phyloP scores from a whole-genome alignment of 2,329 filamentous ascomycete species.

The Fusarium sp. region DNA sequence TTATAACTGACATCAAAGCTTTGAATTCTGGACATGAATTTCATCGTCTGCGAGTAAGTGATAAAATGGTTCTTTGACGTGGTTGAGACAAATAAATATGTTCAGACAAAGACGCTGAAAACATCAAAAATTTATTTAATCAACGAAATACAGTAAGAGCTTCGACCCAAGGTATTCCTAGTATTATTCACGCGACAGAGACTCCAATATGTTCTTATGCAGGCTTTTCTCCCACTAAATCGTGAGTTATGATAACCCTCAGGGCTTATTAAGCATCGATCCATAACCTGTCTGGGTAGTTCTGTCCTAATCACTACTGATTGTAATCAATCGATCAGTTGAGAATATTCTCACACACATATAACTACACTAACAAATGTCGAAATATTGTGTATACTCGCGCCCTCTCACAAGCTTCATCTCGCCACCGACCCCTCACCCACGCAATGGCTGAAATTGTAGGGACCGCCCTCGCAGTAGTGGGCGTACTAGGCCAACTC shows the following conservation, averaged over 20 bases:
- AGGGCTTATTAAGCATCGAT: slow-evolving; percentile 31
- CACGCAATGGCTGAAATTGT: slow-evolving; percentile 55
- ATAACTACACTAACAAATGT: not conserved
- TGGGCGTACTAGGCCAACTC: slow-evolving; percentile 61
- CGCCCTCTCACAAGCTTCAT: slow-evolving; percentile 8
- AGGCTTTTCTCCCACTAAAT: not conserved
- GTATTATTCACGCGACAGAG: no score
- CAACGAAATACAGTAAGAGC: no score
- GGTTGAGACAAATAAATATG: no score
- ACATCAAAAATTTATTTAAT: no score
- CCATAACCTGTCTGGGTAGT: slow-evolving; percentile 1
- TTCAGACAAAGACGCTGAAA: no score
- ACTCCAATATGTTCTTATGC: not conserved
- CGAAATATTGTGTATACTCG: not conserved
- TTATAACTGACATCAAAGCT: not conserved
- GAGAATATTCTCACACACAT: not conserved
- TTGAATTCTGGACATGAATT: not conserved
- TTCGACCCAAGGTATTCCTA: no score
- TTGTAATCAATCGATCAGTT: not conserved
- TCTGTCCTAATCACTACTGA: not conserved
- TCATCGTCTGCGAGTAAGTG: not conserved
- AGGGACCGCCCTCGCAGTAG: slow-evolving; percentile 59
- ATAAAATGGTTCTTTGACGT: no score
- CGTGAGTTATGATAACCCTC: not conserved
- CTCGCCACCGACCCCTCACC: slow-evolving; percentile 6